Base-by-base conservation (phyloP, 805 yeast genomes). In the Yarrowia osloensis region DNA sequence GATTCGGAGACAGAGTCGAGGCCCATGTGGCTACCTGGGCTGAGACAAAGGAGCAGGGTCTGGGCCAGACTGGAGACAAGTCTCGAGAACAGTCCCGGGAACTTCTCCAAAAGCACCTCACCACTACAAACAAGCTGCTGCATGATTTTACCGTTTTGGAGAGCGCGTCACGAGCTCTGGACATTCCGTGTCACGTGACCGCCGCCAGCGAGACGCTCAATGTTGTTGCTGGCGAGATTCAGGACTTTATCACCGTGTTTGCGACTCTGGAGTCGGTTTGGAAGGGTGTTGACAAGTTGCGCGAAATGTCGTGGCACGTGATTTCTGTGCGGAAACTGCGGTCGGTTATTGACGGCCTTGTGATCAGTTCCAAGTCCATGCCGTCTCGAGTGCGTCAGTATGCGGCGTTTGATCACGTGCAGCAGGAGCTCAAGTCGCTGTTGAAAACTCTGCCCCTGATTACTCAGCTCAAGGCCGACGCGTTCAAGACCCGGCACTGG, bases 401-500 rank as follows among this genome's bases (percentile, higher is more conserved):
- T 73, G 79, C 86, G 0, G 92, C 93, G 0, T 88, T 87, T 74
- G 87, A 84, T 69, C 81, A 82, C 21, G 79, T 88, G n/a, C 86
- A 85, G 69, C 74, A 73, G 9, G 69, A 70, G 0, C 74, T 89
- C 9, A 83, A 83, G 55, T 74, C 74, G 1, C 71, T 81, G 52
- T 70, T 83, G 15, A 77, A 80, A 67, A 72, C 81, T 31, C 73
- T 78, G 42, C 74, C 82, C 0, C 46, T 81, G 7, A 40, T 88
- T 1, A 69, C 74, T 2, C 83, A 82, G 3, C 76, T 91, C 67
- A 84, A 82, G 67, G 82, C 86, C 4, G 88, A 82, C 0, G 81
- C 85, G 0, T 75, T 93, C 69, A 83, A 83, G 66, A 81, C 81
- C 0, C 79, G 92, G 24, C 98, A 93, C 72, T 86, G 97, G 92